Percentiles rank a stretch among this genome's conserved stretches.
Evolutionary conservation across 352 stramenopile genomes (phyloP).

Genomic region (Phytophthora pistaciae): DNA sequence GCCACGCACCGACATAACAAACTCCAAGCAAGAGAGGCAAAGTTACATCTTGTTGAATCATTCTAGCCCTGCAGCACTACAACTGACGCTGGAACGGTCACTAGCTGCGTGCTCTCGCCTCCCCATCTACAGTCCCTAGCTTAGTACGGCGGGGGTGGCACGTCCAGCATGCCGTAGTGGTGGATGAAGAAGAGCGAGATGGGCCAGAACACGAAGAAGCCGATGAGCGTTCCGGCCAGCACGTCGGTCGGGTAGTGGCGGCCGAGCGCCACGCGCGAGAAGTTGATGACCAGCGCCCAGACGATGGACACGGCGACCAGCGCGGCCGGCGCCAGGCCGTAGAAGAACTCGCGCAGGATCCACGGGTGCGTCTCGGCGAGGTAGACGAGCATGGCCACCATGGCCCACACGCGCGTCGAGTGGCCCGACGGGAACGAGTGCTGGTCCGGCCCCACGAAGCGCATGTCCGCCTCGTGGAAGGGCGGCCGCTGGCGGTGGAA

Average conservation of each 20-base stretch:
- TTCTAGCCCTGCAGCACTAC: not conserved
- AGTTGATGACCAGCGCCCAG: constrained; percentile 79
- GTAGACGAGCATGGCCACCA: constrained; percentile 73
- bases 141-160: constrained; percentile 12
- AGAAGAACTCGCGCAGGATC: constrained; percentile 64
- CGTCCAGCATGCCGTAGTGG: constrained; percentile 36
- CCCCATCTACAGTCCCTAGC: not conserved
- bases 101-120: not conserved
- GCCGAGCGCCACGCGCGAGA: constrained; percentile 82
- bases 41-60: constrained; percentile 9
- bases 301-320: constrained; percentile 52
- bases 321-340: constrained; percentile 42
- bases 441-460: constrained; percentile 86
- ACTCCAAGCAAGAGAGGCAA: constrained; percentile 1
- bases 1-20: not conserved
- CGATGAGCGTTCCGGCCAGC: constrained; percentile 67
- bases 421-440: constrained; percentile 90
- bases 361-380: constrained; percentile 57
- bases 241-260: constrained; percentile 89
- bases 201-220: constrained; percentile 69
- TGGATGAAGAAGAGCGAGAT: constrained; percentile 51
- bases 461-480: constrained; percentile 76
- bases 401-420: constrained; percentile 77
- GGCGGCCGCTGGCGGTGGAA: constrained; percentile 79
- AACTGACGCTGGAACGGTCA: not conserved